Conservation (phyloP, 805 yeast genomes). For the Myxozyma udenii region DNA sequence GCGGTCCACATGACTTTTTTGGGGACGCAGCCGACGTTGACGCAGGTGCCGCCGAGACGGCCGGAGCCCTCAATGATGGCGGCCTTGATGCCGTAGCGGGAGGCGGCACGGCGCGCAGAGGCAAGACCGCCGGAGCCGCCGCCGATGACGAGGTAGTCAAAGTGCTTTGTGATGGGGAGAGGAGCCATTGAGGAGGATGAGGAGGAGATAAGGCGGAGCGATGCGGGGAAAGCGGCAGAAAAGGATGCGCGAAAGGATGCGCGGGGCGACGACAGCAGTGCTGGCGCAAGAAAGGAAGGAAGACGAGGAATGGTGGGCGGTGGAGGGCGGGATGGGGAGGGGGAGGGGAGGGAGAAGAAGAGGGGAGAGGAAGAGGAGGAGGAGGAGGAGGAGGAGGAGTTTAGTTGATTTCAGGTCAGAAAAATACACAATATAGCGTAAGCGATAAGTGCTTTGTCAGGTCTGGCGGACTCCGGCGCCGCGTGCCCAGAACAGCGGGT, state of each 20-base stretch:
- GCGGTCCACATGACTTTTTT: conserved; percentile 99
- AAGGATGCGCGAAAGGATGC: conserved; percentile 5
- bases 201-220: conserved; percentile 1
- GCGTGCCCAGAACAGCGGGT: too few relatives aligned
- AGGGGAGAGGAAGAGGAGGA: not conserved
- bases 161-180: conserved; percentile 51
- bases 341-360: conserved; percentile 6
- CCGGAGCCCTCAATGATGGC: conserved; percentile 74
- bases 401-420: too few relatives aligned
- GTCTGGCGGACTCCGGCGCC: too few relatives aligned
- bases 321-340: too few relatives aligned
- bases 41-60: conserved; percentile 94
- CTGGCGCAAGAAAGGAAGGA: not conserved
- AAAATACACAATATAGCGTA: too few relatives aligned
- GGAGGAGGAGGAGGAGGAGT: not conserved
- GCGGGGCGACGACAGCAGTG: not conserved
- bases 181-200: conserved; percentile 33
- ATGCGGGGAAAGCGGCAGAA: not conserved
- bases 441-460: too few relatives aligned
- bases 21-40: conserved; percentile 98
- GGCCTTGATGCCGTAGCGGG: conserved; percentile 80
- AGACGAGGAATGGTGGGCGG: not conserved
- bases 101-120: conserved; percentile 94
- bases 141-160: conserved; percentile 91
- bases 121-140: conserved; percentile 99